These are phyloP conservation scores for Phyllosticta ampelicida DNA, from an alignment of 2,329 filamentous ascomycete species.

Conservation along the genomic window DNA sequence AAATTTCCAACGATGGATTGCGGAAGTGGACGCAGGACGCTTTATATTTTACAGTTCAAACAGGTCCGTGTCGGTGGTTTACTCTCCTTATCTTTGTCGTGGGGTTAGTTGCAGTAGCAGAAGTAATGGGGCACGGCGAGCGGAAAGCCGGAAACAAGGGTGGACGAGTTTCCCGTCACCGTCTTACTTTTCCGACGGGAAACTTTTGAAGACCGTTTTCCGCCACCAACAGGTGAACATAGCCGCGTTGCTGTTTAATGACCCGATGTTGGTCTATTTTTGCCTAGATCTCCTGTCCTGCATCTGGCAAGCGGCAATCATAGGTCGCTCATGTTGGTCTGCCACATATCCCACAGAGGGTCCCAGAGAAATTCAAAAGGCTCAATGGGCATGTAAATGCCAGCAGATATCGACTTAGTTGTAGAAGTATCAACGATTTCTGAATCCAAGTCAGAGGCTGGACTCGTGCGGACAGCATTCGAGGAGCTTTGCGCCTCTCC, in stretches of 20 bases:
- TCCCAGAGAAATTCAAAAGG: conserved; percentile 3
- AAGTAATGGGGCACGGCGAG: background rate
- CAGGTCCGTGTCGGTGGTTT: too few relatives aligned
- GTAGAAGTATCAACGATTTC: background rate
- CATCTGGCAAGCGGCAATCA: background rate
- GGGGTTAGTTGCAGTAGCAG: too few relatives aligned
- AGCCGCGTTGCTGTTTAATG: background rate
- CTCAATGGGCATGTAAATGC: background rate
- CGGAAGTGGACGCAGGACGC: too few relatives aligned
- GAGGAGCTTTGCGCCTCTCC: background rate
- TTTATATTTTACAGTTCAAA: too few relatives aligned
- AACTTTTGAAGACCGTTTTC: background rate
- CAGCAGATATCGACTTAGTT: background rate
- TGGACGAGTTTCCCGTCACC: background rate
- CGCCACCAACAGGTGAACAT: background rate
- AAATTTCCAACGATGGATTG: too few relatives aligned
- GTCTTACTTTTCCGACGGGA: background rate
- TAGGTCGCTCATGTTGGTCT: background rate
- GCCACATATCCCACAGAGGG: conserved; percentile 1
- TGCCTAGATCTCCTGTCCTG: background rate
- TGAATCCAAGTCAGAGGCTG: background rate
- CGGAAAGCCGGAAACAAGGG: background rate
- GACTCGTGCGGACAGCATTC: background rate
- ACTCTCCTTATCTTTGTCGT: too few relatives aligned
- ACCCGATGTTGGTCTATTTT: background rate